Conservation (phyloP, 2,329 filamentous ascomycete genomes). For the Tolypocladium pustulatum region DNA sequence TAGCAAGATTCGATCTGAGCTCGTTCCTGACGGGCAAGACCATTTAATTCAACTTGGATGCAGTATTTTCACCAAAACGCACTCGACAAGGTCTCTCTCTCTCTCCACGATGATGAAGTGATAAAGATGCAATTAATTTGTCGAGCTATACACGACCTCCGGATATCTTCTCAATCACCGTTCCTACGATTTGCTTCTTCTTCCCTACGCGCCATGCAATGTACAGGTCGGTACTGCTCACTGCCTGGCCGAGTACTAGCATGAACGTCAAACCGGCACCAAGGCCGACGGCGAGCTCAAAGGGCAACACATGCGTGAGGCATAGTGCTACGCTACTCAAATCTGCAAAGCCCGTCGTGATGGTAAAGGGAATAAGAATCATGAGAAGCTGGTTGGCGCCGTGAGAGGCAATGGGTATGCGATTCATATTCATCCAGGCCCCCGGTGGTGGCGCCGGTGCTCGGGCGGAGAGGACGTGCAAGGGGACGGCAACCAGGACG, state of each 20-base stretch:
- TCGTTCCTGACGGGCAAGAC: too few species aligned
- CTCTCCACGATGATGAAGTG: background rate
- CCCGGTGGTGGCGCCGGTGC: background rate
- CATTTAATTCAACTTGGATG: too few species aligned
- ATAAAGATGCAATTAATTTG: background rate
- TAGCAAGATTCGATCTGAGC: too few species aligned
- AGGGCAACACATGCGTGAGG: constrained; percentile 14
- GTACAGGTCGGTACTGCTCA: constrained; percentile 2
- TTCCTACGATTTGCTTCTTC: background rate
- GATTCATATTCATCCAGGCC: background rate
- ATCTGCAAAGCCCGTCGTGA: constrained; percentile 17
- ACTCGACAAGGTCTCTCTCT: too few species aligned
- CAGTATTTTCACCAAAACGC: too few species aligned
- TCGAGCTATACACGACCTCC: background rate
- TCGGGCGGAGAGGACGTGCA: constrained; percentile 14
- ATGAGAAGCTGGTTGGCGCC: constrained; percentile 17
- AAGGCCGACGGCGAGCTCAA: constrained; percentile 13
- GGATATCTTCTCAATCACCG: background rate
- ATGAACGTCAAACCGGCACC: constrained; percentile 13
- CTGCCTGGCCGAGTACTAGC: constrained; percentile 11
- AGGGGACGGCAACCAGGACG: constrained; percentile 11
- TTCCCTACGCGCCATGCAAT: background rate
- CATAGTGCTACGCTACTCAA: constrained; percentile 16
- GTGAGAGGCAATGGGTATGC: constrained; percentile 2
- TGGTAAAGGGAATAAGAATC: constrained; percentile 9